Evolutionary conservation across 1,284 basidiomycete species (phyloP).

Genomic region (Cronartium ribicola): DNA sequence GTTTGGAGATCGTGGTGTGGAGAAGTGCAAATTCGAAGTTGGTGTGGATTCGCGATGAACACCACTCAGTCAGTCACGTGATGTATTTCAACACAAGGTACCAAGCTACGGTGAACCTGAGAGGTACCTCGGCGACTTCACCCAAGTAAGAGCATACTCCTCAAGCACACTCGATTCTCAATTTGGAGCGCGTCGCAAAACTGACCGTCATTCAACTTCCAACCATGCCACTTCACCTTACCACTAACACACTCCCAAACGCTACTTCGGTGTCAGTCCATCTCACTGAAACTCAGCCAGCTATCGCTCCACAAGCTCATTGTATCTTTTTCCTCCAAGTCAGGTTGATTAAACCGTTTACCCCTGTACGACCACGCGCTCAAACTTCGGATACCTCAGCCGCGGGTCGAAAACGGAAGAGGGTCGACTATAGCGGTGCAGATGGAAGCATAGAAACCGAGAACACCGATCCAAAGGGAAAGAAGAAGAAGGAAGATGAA

Average conservation of each 20-base stretch:
- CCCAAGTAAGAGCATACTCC: too few relatives aligned
- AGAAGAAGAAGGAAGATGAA: slow-evolving; percentile 32
- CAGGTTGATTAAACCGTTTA: slow-evolving; percentile 27
- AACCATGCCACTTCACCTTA: neutral
- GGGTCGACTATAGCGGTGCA: slow-evolving; percentile 16
- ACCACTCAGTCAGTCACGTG: too few relatives aligned
- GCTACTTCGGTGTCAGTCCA: neutral
- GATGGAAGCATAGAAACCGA: slow-evolving; percentile 3
- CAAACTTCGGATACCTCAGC: slow-evolving; percentile 10
- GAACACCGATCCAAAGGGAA: slow-evolving; percentile 24
- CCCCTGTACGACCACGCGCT: slow-evolving; percentile 23
- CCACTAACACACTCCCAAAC: neutral
- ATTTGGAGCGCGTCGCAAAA: too few relatives aligned
- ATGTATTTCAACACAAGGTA: too few relatives aligned
- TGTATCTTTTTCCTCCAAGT: neutral
- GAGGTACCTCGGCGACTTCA: too few relatives aligned
- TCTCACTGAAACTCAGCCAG: too few relatives aligned
- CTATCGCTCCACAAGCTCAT: neutral
- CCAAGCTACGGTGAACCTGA: too few relatives aligned
- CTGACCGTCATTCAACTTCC: too few relatives aligned
- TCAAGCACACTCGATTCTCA: too few relatives aligned
- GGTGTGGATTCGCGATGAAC: too few relatives aligned
- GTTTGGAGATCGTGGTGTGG: too few relatives aligned
- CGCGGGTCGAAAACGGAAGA: slow-evolving; percentile 20
- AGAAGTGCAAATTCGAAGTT: too few relatives aligned